A percentile compares a stretch with the other conserved stretches of the same genome.
Evolutionary conservation across 73 alveolate genomes (phyloP).

Genomic region (Paramecium tetraurelia): DNA sequence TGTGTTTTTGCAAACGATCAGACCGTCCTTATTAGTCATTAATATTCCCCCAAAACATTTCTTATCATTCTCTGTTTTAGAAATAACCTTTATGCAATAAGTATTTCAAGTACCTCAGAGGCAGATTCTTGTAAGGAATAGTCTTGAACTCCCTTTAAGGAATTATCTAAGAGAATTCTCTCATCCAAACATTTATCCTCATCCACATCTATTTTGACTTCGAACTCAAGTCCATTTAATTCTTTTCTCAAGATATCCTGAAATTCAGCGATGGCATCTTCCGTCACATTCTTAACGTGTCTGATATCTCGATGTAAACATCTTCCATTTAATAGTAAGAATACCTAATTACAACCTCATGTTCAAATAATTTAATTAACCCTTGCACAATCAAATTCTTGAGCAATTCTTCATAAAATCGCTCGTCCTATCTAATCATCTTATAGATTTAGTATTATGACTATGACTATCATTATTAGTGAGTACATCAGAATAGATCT

Average conservation of each 20-base stretch:
- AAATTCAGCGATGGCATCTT: constrained; percentile 43
- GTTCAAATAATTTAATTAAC: constrained; percentile 44
- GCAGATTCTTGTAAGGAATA: background rate
- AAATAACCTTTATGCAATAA: background rate
- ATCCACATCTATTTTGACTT: constrained; percentile 6
- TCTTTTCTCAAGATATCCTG: constrained; percentile 3
- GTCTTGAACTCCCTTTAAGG: background rate
- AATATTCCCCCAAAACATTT: constrained; percentile 55
- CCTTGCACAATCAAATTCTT: constrained; percentile 54
- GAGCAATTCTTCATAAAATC: constrained; percentile 49
- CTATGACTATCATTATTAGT: background rate
- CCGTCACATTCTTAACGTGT: background rate
- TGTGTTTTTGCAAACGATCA: constrained; percentile 51
- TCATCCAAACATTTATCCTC: constrained; percentile 39
- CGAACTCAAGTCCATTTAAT: background rate
- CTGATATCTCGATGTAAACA: constrained; percentile 35
- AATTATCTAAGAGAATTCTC: constrained; percentile 6
- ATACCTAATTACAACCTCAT: constrained; percentile 41
- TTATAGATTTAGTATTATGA: constrained; percentile 13
- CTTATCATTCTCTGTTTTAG: constrained; percentile 54
- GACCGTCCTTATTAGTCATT: constrained; percentile 40
- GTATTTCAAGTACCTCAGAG: background rate
- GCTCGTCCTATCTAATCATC: constrained; percentile 43
- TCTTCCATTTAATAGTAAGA: background rate
- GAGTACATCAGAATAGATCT: constrained; percentile 47